A percentile compares a stretch with the other conserved stretches of the same genome.
Evolutionary conservation across 1,284 basidiomycete species (phyloP).

Genomic region (Leccinum pachyderme): DNA sequence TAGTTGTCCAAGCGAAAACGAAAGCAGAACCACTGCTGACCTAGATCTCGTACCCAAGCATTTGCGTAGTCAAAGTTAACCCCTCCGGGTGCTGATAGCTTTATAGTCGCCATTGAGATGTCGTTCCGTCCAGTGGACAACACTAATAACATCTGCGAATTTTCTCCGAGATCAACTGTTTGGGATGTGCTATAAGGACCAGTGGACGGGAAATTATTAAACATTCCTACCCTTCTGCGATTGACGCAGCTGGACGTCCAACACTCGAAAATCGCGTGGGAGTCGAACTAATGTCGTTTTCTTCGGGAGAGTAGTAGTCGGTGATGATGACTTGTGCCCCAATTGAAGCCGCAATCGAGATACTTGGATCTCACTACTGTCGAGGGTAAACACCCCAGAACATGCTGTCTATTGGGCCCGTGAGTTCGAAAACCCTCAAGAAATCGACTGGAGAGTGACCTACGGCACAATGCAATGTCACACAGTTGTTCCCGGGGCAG

Average conservation of each 20-base stretch:
- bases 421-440: background rate
- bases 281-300: conserved; percentile 50
- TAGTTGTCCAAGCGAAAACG: conserved; percentile 9
- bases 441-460: conserved; percentile 27
- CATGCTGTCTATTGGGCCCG: conserved; percentile 52
- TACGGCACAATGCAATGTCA: conserved; percentile 70
- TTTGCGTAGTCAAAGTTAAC: conserved; percentile 50
- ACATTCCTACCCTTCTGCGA: conserved; percentile 56
- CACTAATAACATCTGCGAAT: conserved; percentile 51
- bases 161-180: conserved; percentile 66
- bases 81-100: conserved; percentile 49
- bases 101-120: conserved; percentile 50
- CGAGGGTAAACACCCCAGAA: conserved; percentile 59
- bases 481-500: conserved; percentile 50
- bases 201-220: conserved; percentile 2
- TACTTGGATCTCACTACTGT: conserved; percentile 58
- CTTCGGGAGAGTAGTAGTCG: conserved; percentile 24
- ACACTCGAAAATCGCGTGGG: conserved; percentile 54
- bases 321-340: conserved; percentile 42
- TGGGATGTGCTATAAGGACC: conserved; percentile 7
- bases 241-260: conserved; percentile 59
- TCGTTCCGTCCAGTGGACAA: conserved; percentile 67
- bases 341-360: conserved; percentile 60
- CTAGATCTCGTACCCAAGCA: conserved; percentile 42
- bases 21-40: conserved; percentile 19